Percentiles rank a stretch among this genome's conserved stretches.
These are phyloP conservation scores for Umbelopsis isabellina DNA, from an alignment of 192 early-diverging fungal genomes.

Conservation along the genomic window DNA sequence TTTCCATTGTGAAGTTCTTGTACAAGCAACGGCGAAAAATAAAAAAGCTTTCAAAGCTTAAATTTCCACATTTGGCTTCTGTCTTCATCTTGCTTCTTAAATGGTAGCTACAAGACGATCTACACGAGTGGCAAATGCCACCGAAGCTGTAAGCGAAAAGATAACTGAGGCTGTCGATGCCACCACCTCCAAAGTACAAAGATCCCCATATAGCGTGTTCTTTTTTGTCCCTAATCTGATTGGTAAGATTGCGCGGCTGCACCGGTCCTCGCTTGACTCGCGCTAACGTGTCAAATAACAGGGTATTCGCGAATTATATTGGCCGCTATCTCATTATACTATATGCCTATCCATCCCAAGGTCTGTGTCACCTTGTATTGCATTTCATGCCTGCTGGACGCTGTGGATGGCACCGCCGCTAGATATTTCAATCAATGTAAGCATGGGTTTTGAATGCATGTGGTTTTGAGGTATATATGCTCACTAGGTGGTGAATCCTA, in stretches of 20 bases:
- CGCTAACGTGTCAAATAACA: slow-evolving; percentile 13
- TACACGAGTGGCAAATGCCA: not conserved
- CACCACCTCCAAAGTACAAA: not conserved
- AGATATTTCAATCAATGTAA: slow-evolving; percentile 89
- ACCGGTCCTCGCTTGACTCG: not conserved
- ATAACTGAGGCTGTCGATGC: not conserved
- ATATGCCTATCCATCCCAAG: slow-evolving; percentile 75
- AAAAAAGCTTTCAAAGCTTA: no score
- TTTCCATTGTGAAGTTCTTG: no score
- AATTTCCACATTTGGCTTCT: no score
- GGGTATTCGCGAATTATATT: slow-evolving; percentile 89
- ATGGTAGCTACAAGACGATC: slow-evolving; percentile 21
- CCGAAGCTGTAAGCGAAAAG: not conserved
- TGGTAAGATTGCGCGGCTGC: slow-evolving; percentile 42
- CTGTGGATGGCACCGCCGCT: slow-evolving; percentile 94
- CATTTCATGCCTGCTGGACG: slow-evolving; percentile 91
- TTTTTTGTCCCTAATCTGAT: slow-evolving; percentile 83
- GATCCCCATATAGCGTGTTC: slow-evolving; percentile 60
- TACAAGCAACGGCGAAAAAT: no score
- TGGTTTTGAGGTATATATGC: not conserved
- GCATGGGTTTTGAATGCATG: not conserved
- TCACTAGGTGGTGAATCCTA: not conserved
- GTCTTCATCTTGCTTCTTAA: no score
- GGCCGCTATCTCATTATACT: slow-evolving; percentile 70
- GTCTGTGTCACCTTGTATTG: slow-evolving; percentile 80